phyloP scores from a whole-genome alignment of 169 alveolate species.

The Eimeria mitis region DNA sequence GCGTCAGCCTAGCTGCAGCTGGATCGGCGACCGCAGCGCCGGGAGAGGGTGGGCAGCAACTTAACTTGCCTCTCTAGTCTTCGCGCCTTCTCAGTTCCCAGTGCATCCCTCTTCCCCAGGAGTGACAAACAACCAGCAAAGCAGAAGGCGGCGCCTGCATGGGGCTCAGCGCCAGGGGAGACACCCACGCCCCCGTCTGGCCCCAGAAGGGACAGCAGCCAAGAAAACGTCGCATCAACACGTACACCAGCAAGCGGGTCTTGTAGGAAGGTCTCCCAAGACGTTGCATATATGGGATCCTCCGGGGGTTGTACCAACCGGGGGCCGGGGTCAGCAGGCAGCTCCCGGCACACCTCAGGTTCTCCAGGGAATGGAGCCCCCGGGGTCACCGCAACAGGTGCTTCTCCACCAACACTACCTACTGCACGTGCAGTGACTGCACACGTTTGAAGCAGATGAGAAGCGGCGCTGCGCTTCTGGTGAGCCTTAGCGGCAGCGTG shows the following conservation, averaged over 20 bases:
- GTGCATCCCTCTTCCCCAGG: conserved; percentile 24
- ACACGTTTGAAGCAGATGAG: neutral
- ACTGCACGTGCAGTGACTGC: neutral
- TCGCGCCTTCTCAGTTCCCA: neutral
- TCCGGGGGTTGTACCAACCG: neutral
- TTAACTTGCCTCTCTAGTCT: conserved; percentile 50
- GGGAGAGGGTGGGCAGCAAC: neutral
- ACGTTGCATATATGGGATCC: neutral
- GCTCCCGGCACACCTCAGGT: neutral
- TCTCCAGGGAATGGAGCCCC: neutral
- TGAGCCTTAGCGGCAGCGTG: conserved; percentile 59
- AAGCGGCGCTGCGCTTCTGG: neutral
- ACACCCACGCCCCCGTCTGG: conserved; percentile 86
- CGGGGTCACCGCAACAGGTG: neutral
- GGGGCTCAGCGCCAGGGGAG: conserved; percentile 85
- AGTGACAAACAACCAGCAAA: conserved; percentile 83
- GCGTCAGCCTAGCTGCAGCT: neutral
- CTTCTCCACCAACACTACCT: neutral
- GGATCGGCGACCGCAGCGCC: neutral
- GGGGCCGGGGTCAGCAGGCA: neutral
- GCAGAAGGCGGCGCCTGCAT: conserved; percentile 86
- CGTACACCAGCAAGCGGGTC: conserved; percentile 68
- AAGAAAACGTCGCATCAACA: conserved; percentile 27
- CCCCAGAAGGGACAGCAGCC: conserved; percentile 49
- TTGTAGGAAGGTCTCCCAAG: conserved; percentile 20